These are phyloP conservation scores for Vaccinium macrocarpon DNA, from an alignment of 148 eudicot genomes.

Conservation along the genomic window DNA sequence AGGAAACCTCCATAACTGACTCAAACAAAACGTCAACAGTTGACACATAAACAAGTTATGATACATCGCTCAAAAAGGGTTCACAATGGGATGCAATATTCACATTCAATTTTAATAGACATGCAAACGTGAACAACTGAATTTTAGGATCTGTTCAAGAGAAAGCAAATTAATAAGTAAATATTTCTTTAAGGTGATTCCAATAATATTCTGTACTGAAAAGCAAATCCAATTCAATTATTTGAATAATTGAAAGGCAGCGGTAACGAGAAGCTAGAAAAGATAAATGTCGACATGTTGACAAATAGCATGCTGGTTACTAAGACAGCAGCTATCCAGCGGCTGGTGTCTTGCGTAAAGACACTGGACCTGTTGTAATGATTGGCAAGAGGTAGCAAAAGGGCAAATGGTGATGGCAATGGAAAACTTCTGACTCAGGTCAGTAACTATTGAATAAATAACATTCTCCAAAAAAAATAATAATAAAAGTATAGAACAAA, in stretches of 20 bases:
- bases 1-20: not conserved
- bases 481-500: not conserved
- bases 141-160: not conserved
- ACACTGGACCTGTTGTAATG: not conserved
- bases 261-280: not conserved
- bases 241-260: not conserved
- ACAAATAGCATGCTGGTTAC: not conserved
- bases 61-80: not conserved
- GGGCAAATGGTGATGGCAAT: not conserved
- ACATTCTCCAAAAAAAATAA: too few relatives aligned
- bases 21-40: not conserved
- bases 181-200: not conserved
- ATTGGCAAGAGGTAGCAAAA: not conserved
- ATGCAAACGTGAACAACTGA: not conserved
- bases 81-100: not conserved
- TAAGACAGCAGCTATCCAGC: not conserved
- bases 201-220: not conserved
- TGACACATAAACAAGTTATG: not conserved
- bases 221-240: not conserved
- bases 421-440: not conserved
- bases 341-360: not conserved
- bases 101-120: not conserved
- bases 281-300: not conserved
- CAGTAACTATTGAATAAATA: not conserved
- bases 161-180: not conserved